phyloP scores from a whole-genome alignment of 1,284 basidiomycete genomes.

The Lentinus polychrous region DNA sequence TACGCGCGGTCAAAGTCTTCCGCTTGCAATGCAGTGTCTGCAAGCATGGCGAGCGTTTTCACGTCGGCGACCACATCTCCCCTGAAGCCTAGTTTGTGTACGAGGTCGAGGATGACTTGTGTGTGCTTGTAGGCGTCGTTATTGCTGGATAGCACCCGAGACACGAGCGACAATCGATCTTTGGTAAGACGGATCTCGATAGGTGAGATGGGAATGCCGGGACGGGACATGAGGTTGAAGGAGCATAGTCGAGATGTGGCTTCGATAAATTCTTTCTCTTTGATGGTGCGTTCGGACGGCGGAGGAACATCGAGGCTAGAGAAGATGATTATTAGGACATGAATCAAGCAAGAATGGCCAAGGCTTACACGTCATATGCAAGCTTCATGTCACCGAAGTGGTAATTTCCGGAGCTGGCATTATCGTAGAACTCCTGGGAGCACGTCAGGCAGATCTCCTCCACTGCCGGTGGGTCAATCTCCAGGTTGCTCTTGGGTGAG shows the following conservation, averaged over 20 bases:
- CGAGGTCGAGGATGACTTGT: conserved; percentile 84
- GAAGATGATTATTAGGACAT: background rate
- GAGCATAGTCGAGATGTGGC: conserved; percentile 84
- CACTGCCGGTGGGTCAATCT: conserved; percentile 43
- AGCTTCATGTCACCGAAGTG: conserved; percentile 91
- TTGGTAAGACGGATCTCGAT: conserved; percentile 87
- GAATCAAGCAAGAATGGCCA: conserved; percentile 2
- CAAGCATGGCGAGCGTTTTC: conserved; percentile 82
- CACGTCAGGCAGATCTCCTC: conserved; percentile 77
- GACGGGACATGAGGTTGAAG: conserved; percentile 71
- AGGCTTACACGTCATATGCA: conserved; percentile 84
- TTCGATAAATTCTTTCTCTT: conserved; percentile 89
- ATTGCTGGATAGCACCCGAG: conserved; percentile 75
- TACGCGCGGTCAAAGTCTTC: conserved; percentile 74
- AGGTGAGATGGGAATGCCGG: conserved; percentile 75
- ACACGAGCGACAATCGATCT: conserved; percentile 78
- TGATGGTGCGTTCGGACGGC: conserved; percentile 51
- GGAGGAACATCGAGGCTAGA: conserved; percentile 71
- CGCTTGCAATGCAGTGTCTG: conserved; percentile 72
- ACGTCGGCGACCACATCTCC: conserved; percentile 68
- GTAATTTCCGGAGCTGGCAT: conserved; percentile 85
- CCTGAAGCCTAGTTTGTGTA: conserved; percentile 78
- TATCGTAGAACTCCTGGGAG: conserved; percentile 89
- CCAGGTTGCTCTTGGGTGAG: conserved; percentile 43
- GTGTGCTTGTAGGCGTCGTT: conserved; percentile 83